phyloP scores from a whole-genome alignment of 495 filamentous ascomycete genomes.

The Aspergillus sclerotioniger region DNA sequence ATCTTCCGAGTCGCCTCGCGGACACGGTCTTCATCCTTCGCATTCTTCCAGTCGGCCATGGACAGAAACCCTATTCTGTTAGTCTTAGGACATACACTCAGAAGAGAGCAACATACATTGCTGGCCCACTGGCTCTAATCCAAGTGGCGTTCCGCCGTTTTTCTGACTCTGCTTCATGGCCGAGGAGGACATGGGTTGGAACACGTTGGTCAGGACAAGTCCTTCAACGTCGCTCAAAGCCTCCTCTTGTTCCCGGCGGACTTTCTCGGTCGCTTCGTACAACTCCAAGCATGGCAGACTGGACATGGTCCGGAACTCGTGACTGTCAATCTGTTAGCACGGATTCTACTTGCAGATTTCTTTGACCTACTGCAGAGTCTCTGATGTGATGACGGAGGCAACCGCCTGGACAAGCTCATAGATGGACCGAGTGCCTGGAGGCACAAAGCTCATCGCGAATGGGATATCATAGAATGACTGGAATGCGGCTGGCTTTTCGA shows the following conservation, averaged over 20 bases:
- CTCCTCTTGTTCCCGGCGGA: background rate
- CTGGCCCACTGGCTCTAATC: slow-evolving; percentile 1
- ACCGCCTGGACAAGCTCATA: slow-evolving; percentile 16
- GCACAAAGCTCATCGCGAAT: slow-evolving; percentile 9
- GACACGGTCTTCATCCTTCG: slow-evolving; percentile 29
- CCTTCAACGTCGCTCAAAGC: slow-evolving; percentile 1
- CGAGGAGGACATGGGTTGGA: slow-evolving; percentile 11
- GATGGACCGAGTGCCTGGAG: slow-evolving; percentile 13
- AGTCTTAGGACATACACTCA: background rate
- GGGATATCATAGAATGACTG: slow-evolving; percentile 19
- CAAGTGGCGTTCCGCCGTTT: slow-evolving; percentile 1
- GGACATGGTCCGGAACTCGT: slow-evolving; percentile 19
- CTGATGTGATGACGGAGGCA: background rate
- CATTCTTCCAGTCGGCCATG: slow-evolving; percentile 26
- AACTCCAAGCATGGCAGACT: slow-evolving; percentile 38
- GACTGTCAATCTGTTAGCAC: background rate
- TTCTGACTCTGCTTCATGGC: slow-evolving; percentile 4
- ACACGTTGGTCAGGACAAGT: slow-evolving; percentile 3
- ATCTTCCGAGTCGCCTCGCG: slow-evolving; percentile 20
- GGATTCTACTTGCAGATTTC: background rate
- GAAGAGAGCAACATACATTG: slow-evolving; percentile 5
- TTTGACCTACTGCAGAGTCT: background rate
- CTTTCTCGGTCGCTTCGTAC: slow-evolving; percentile 34
- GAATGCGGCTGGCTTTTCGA: slow-evolving; percentile 21
- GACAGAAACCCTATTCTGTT: background rate